A percentile compares a stretch with the other conserved stretches of the same genome.
These are phyloP conservation scores for Lyophyllum atratum DNA, from an alignment of 768 basidiomycete species.

Conservation along the genomic window DNA sequence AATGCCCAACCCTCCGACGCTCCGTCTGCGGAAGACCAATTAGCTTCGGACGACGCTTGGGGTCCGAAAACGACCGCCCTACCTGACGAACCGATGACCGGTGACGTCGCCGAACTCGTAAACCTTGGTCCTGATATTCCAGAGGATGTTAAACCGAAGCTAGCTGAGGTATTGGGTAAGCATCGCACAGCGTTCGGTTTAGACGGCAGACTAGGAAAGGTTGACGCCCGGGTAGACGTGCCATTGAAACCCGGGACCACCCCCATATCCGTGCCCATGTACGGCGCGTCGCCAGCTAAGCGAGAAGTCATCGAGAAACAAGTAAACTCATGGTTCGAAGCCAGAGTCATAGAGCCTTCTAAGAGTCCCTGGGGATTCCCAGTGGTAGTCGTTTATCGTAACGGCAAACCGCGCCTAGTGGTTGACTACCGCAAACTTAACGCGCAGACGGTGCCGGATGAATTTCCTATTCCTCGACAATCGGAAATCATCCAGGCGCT, in stretches of 20 bases:
- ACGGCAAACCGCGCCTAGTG: conserved; percentile 36
- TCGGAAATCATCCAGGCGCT: conserved; percentile 29
- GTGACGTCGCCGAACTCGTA: not conserved
- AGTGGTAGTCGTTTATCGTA: conserved; percentile 35
- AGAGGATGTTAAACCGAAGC: not conserved
- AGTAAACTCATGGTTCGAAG: conserved; percentile 31
- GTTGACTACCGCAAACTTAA: conserved; percentile 33
- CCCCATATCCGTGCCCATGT: conserved; percentile 29
- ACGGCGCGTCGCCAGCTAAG: conserved; percentile 26
- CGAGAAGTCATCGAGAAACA: conserved; percentile 30
- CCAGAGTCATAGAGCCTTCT: conserved; percentile 41
- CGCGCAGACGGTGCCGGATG: conserved; percentile 19
- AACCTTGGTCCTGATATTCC: conserved; percentile 4
- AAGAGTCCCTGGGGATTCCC: conserved; percentile 38
- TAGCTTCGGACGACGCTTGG: conserved; percentile 17
- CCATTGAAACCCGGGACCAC: conserved; percentile 21
- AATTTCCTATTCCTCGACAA: conserved; percentile 27
- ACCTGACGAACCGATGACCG: conserved; percentile 10
- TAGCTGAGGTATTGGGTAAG: conserved; percentile 18
- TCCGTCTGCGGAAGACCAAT: conserved; percentile 13
- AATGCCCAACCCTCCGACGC: conserved; percentile 2
- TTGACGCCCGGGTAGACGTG: conserved; percentile 24
- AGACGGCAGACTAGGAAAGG: conserved; percentile 8
- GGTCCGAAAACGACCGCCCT: conserved; percentile 30
- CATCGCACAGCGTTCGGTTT: not conserved